These are phyloP conservation scores for Pisolithus sp. DNA, from an alignment of 768 basidiomycete genomes.

Conservation along the genomic window DNA sequence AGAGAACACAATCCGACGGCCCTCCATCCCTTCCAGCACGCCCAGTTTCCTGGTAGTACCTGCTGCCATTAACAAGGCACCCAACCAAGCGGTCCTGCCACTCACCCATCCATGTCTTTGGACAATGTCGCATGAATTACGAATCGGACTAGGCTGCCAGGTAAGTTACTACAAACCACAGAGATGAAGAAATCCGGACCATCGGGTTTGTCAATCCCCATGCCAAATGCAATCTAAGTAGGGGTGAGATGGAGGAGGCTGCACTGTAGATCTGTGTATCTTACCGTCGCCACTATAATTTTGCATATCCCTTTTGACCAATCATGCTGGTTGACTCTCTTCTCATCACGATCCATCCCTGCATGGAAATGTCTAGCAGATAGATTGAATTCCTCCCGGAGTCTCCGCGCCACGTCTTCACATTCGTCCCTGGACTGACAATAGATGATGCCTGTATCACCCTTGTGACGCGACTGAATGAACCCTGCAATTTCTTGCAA, in stretches of 20 bases:
- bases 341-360: slow-evolving; percentile 56
- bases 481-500: slow-evolving; percentile 61
- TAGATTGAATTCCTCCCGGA: slow-evolving; percentile 53
- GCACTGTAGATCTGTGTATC: slow-evolving; percentile 12
- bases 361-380: slow-evolving; percentile 84
- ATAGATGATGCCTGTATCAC: slow-evolving; percentile 80
- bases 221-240: slow-evolving; percentile 85
- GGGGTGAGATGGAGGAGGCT: slow-evolving; percentile 2
- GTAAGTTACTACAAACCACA: slow-evolving; percentile 1
- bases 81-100: slow-evolving; percentile 1
- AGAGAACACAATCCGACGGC: slow-evolving; percentile 80
- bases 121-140: slow-evolving; percentile 88
- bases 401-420: slow-evolving; percentile 69
- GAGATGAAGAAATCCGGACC: slow-evolving; percentile 35
- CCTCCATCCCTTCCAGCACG: slow-evolving; percentile 90
- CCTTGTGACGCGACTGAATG: slow-evolving; percentile 51
- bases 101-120: slow-evolving; percentile 76
- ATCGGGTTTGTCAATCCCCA: slow-evolving; percentile 89
- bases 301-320: slow-evolving; percentile 72
- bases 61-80: slow-evolving; percentile 22
- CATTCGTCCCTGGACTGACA: slow-evolving; percentile 66
- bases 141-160: slow-evolving; percentile 61
- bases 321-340: slow-evolving; percentile 51
- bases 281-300: slow-evolving; percentile 90
- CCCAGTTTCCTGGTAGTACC: slow-evolving; percentile 95